Evolutionary conservation across 1,284 basidiomycete genomes (phyloP).

Genomic region (Anthracocystis walkeri): DNA sequence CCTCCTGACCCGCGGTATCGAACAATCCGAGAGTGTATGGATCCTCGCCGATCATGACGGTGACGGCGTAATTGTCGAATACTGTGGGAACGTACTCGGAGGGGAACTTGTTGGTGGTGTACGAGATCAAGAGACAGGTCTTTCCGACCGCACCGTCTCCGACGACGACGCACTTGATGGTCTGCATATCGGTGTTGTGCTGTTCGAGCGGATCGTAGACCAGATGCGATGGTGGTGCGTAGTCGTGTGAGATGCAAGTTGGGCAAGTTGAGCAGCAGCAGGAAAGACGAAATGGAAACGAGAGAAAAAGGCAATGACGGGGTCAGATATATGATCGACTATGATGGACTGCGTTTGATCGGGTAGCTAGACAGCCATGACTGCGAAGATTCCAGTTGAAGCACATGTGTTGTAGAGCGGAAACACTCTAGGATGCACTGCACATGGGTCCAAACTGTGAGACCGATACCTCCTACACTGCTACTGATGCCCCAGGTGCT

Average conservation of each 20-base stretch:
- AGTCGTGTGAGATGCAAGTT: neutral
- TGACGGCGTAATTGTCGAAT: conserved; percentile 98
- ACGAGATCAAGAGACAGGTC: conserved; percentile 99
- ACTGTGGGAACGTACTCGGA: conserved; percentile 94
- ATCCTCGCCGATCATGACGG: conserved; percentile 99
- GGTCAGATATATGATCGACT: neutral
- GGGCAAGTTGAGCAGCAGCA: neutral
- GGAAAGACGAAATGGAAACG: neutral
- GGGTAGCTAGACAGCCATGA: neutral
- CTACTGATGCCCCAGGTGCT: no score
- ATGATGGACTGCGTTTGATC: neutral
- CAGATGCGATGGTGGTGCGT: neutral
- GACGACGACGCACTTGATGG: conserved; percentile 87
- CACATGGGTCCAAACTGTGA: neutral
- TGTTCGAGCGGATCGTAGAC: neutral
- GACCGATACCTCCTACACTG: no score
- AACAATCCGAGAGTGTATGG: conserved; percentile 98
- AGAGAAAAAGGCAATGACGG: neutral
- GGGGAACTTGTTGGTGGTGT: conserved; percentile 88
- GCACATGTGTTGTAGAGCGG: neutral
- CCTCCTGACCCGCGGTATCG: conserved; percentile 99
- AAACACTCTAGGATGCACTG: neutral
- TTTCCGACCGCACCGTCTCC: conserved; percentile 99
- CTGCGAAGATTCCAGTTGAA: neutral
- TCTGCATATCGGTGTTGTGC: conserved; percentile 62